Evolutionary conservation across 352 stramenopile species (phyloP), one percentile per base, ranked within the genome.

Genomic region (Phytophthora cactorum): DNA sequence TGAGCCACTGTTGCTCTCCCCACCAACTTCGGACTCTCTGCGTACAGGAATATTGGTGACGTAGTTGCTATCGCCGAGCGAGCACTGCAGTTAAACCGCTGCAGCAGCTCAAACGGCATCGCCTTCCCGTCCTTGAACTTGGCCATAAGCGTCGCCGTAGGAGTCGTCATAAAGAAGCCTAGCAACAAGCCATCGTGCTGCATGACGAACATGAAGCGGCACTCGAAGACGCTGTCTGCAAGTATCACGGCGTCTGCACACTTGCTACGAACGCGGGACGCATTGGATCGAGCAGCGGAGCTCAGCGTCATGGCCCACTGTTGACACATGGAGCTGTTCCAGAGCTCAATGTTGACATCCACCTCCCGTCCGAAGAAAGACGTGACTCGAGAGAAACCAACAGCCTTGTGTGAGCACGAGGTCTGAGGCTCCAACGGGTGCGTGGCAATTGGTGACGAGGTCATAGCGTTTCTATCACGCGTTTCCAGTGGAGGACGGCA

Each of bases 131-230:
- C 63, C 9, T 70, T 73, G 25, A 89, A 81, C 67, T 87, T 86
- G 25, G 63, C 49, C 76, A 89, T 84, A 4, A 84, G 67, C 36
- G 80, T 87, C 12, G 80, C 80, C 7, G 80, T 84, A 15, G 80
- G 80, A 38, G 41, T 78, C 58, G 77, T 79, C 65, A 83, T 66
- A 56, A 91, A 82, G 38, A 89, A 82, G 4, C 81, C 82, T 15
- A 91, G 68, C n/a, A 89, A 36, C 46, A 89, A 56, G 0, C 83
- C 85, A 46, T 89, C 81, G 2, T 75, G 72, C 38, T 89, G 83
- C 79, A 92, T 86, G 41, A 91, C 67, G 52, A 90, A 88, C 41
- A 90, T 59, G 59, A 84, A 92, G 4, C 85, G 83, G 27, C 74
- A 80, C 66, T 93, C 85, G 27, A 80, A 75, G 8, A 78, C 51